phyloP scores from a whole-genome alignment of 1,284 basidiomycete species.

The Nidula niveotomentosa region DNA sequence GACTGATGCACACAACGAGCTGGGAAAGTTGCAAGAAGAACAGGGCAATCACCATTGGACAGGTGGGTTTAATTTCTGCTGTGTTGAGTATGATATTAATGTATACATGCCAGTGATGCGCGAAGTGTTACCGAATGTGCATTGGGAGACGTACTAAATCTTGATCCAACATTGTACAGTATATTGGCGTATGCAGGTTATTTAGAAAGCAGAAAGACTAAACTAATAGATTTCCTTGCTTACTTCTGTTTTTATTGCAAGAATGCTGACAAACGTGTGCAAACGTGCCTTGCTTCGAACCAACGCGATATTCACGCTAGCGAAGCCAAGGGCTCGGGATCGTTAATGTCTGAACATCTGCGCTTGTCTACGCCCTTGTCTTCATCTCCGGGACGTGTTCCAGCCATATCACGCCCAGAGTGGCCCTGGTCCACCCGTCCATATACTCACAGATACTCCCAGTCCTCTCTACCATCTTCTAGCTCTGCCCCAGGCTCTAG shows the following conservation, averaged over 20 bases:
- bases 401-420: conserved; percentile 45
- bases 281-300: not conserved
- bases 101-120: conserved; percentile 49
- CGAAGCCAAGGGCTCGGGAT: not conserved
- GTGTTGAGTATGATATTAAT: conserved; percentile 5
- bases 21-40: conserved; percentile 59
- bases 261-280: not conserved
- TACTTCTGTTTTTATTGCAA: too few relatives aligned
- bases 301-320: not conserved
- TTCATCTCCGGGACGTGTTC: conserved; percentile 43
- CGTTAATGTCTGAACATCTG: conserved; percentile 41
- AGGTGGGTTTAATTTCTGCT: conserved; percentile 41
- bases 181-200: too few relatives aligned
- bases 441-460: conserved; percentile 26
- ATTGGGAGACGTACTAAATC: conserved; percentile 62
- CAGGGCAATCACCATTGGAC: conserved; percentile 76
- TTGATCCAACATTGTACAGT: too few relatives aligned
- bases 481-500: conserved; percentile 19
- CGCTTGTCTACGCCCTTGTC: conserved; percentile 41
- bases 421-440: conserved; percentile 54
- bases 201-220: too few relatives aligned
- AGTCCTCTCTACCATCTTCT: conserved; percentile 25
- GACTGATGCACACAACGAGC: conserved; percentile 58
- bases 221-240: too few relatives aligned
- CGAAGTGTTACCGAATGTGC: conserved; percentile 50